Evolutionary conservation across 2,329 filamentous ascomycete species (phyloP), one percentile per base, ranked within the genome.

Genomic region (Macrophomina phaseolina): DNA sequence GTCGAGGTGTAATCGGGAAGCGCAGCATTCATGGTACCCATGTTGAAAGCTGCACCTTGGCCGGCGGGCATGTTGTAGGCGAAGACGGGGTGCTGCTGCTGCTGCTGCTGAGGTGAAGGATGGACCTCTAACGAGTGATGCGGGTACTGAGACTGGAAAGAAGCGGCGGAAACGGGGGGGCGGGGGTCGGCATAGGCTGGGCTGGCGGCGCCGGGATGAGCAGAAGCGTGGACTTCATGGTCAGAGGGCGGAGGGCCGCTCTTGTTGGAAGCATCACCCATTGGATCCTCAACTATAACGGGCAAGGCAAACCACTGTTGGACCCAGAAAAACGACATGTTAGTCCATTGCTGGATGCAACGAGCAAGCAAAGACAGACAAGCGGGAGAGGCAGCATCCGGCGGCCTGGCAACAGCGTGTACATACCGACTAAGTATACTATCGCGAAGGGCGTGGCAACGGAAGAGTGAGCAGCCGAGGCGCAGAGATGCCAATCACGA

Each of bases 281-380:
- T 80, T 68, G 73, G 75, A 69, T 75, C 73, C 67, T 79, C 76
- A 69, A 75, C 72, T 70, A 79, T 69, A 68, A 80, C 67, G 56
- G 78, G 78, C 73, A 80, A 72, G 67, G 78, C 74, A 67, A 80
- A 70, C 79, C 79, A 80, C 76, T 80, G 78, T 68, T 80, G 78
- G 68, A 80, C 71, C 78, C 77, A 80, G 71, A 79, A 70, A 69
- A 77, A 78, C 69, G 77, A 71, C 77, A 80, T 80, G 72, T 80
- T 73, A 80, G 78, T 34, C 58, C 58, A 62, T 62, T 38, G 28
- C 42, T 5, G 8, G 16, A 3, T 9, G 38, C 18, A 42, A 42
- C 18, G 18, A 5, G 18, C 14, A 1, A 46, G 30, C 3, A 48
- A 61, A 28, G 30, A 18, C 18, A 48, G 32, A 45, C 58, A 48